Evolutionary conservation across 2,329 filamentous ascomycete species (phyloP), one percentile per base, ranked within the genome.

Genomic region (Remersonia thermophila): DNA sequence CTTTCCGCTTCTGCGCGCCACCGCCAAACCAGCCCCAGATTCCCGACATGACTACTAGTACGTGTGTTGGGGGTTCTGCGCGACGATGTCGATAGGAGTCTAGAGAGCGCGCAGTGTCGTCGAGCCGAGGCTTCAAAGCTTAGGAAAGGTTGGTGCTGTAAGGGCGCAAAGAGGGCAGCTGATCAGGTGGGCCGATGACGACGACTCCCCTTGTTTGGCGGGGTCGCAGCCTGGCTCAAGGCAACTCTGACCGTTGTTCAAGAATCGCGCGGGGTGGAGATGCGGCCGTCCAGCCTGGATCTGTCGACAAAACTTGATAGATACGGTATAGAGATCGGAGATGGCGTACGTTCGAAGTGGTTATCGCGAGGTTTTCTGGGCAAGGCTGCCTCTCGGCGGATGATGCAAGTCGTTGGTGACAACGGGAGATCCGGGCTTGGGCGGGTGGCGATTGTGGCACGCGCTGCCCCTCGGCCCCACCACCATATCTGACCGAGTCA

Each of bases 21-120:
- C 85, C 85, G 62, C 89, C 86, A 59, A 95, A 94, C 85, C 87
- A 95, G 65, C 81, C 77, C 81, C 83, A 83, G 63, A 83, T 73
- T 45, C 67, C 67, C 45, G 67, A 78, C 74, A 78, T 79, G 43
- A 23, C 40, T 40, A n/a, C n/a, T n/a, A n/a, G n/a, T n/a, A n/a
- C n/a, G n/a, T n/a, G n/a, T n/a, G 30, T 23, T 34, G 28, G 34
- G 16, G 10, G 28, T 29, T 29, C 17, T 31, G 27, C 27, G 17
- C 26, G 30, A 18, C 11, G 26, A 27, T 18, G n/a, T 31, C 6
- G 30, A 26, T 17, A 14, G 33, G 27, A 27, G 27, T 13, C 23
- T 23, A 23, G 20, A 23, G 9, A 23, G 20, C 9, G 20, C 9
- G 20, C 9, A 23, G 5, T 9, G 20, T 32, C 9, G 17, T 18